A percentile compares a stretch with the other conserved stretches of the same genome.
phyloP scores from a whole-genome alignment of 192 early-diverging fungal species.

The Lobosporangium transversale region DNA sequence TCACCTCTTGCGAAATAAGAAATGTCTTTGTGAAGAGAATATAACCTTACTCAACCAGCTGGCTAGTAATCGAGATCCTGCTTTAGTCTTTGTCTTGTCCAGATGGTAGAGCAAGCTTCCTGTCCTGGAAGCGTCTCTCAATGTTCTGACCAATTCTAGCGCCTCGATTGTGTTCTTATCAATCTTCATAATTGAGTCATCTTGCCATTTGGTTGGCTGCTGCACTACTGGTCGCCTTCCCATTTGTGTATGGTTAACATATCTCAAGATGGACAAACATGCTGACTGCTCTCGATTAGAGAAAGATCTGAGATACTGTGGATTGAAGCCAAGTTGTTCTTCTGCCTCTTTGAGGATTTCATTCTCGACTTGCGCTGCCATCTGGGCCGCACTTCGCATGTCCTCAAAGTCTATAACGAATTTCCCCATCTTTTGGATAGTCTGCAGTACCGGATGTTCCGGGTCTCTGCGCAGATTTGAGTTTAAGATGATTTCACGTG shows the following conservation, averaged over 20 bases:
- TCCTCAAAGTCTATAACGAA: slow-evolving; percentile 37
- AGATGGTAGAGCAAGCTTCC: slow-evolving; percentile 78
- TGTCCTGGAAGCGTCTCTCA: slow-evolving; percentile 58
- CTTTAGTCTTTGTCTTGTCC: slow-evolving; percentile 82
- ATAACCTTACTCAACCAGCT: slow-evolving; percentile 65
- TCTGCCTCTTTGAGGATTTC: slow-evolving; percentile 22
- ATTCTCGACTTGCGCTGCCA: slow-evolving; percentile 28
- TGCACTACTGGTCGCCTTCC: slow-evolving; percentile 69
- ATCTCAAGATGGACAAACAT: slow-evolving; percentile 70
- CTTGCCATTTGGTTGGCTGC: slow-evolving; percentile 65
- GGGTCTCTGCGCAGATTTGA: slow-evolving; percentile 14
- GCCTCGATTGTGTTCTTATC: slow-evolving; percentile 82
- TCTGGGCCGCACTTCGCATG: slow-evolving; percentile 27
- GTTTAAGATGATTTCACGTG: slow-evolving; percentile 81
- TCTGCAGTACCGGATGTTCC: slow-evolving; percentile 18
- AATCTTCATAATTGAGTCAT: slow-evolving; percentile 73
- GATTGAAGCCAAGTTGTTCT: slow-evolving; percentile 31
- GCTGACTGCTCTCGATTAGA: slow-evolving; percentile 50
- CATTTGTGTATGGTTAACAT: slow-evolving; percentile 79
- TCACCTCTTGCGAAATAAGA: no score
- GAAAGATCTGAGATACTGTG: slow-evolving; percentile 13
- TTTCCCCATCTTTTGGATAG: slow-evolving; percentile 10
- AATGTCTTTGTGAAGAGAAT: background rate
- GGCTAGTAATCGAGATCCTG: slow-evolving; percentile 79
- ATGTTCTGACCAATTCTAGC: slow-evolving; percentile 76